A percentile compares a stretch with the other conserved stretches of the same genome.
Evolutionary conservation across 345 rosid genomes (phyloP).

Genomic region (Zanthoxylum bungeanum): DNA sequence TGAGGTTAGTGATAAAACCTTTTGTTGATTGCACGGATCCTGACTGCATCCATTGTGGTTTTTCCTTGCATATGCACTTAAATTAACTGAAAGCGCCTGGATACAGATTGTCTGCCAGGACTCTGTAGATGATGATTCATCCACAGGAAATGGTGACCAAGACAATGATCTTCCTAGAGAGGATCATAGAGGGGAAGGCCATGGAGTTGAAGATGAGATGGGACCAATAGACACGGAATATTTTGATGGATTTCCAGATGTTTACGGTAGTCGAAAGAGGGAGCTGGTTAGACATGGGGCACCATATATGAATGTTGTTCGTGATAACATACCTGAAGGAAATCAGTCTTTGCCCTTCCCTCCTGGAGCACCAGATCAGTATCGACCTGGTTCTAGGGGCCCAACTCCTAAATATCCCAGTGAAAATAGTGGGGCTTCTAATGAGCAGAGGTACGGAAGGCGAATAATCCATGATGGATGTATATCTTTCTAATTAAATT

Average conservation of each 20-base stretch:
- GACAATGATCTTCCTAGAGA: conserved; percentile 38
- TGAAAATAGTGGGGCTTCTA: conserved; percentile 32
- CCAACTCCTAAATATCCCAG: conserved; percentile 31
- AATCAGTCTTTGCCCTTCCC: conserved; percentile 29
- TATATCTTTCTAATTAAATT: neutral
- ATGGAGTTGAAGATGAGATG: conserved; percentile 34
- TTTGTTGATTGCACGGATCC: conserved; percentile 15
- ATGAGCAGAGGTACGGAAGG: conserved; percentile 54
- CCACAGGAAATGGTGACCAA: conserved; percentile 37
- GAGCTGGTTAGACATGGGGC: conserved; percentile 30
- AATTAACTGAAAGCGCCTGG: conserved; percentile 31
- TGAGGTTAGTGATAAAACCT: conserved; percentile 50
- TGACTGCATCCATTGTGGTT: conserved; percentile 8
- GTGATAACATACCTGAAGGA: conserved; percentile 42
- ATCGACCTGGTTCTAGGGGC: conserved; percentile 35
- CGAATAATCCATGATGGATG: neutral
- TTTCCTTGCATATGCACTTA: conserved; percentile 12
- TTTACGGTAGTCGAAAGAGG: conserved; percentile 28
- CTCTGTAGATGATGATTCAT: conserved; percentile 49
- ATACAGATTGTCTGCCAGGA: conserved; percentile 84
- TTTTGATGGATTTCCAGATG: conserved; percentile 34
- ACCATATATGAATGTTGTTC: conserved; percentile 31
- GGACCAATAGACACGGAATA: conserved; percentile 28
- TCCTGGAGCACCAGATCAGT: conserved; percentile 28
- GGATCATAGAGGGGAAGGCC: conserved; percentile 31